Evolutionary conservation across 1,139 yeast species (phyloP), one percentile per base, ranked within the genome.

Genomic region (Blastobotrys proliferans): DNA sequence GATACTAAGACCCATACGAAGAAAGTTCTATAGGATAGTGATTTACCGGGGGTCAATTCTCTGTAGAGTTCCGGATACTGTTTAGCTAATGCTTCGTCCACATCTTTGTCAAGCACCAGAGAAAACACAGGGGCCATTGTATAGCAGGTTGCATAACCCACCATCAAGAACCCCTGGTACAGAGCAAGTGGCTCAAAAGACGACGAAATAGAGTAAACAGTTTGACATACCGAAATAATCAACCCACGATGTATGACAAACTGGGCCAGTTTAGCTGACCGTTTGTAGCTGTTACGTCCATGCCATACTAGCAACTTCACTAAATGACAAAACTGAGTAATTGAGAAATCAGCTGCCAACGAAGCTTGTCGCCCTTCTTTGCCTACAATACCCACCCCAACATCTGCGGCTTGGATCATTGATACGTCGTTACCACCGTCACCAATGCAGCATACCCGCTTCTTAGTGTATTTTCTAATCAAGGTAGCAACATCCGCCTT

Each of bases 361-460:
- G 97, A 87, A 0, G 98, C 98, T 62, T 94, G 99, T 53, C 83
- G 83, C 22, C 99, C 99, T 64, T 94, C 99, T 61, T 94, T 94
- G 32, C 99, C 99, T 20, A 92, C 98, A 54, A 94, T 92, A 43
- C 99, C 99, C 31, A 94, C 95, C 45, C 99, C 99, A 9, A 94
- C 96, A 67, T 94, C 96, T 0, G 99, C 98, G 55, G 94, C 85
- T 66, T 92, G 98, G 54, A 94, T 94, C 99, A 94, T 94, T 56
- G 95, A 85, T 29, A 94, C 99, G 64, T 94, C 99, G 58, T 94
- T 94, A 55, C 99, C 99, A 53, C 99, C 99, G 64, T 94, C 99
- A 41, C 99, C 99, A 55, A 94, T 94, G 61, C 98, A 92, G 55
- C 97, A 90, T 2, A 90, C 97, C 42, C 98, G 70, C 58, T 86